A percentile compares a stretch with the other conserved stretches of the same genome.
These are phyloP conservation scores for Penicillium rolfsii DNA, from an alignment of 2,329 filamentous ascomycete genomes.

Conservation along the genomic window DNA sequence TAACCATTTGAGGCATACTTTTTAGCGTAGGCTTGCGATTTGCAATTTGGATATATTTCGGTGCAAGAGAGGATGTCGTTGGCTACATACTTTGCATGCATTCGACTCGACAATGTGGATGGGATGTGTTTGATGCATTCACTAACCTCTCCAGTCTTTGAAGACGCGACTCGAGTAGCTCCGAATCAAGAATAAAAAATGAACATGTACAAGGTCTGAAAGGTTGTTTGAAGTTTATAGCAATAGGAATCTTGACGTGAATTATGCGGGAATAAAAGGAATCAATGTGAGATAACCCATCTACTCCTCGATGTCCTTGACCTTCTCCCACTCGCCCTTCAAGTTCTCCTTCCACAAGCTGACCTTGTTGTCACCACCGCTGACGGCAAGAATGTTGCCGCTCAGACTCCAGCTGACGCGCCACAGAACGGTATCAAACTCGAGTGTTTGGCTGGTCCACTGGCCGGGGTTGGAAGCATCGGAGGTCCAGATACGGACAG, in stretches of 20 bases:
- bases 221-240: conserved; percentile 8
- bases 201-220: neutral
- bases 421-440: conserved; percentile 90
- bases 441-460: conserved; percentile 84
- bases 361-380: conserved; percentile 93
- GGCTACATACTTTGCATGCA: neutral
- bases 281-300: conserved; percentile 21
- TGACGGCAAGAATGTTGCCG: conserved; percentile 93
- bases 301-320: conserved; percentile 93
- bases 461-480: conserved; percentile 67
- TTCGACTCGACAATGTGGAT: neutral
- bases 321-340: conserved; percentile 93
- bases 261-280: conserved; percentile 23
- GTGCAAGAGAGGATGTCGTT: neutral
- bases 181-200: neutral
- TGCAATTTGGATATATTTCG: neutral
- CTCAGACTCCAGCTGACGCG: conserved; percentile 97
- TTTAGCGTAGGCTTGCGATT: neutral
- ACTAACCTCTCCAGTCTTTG: neutral
- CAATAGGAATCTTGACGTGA: conserved; percentile 10
- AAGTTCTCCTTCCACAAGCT: conserved; percentile 98
- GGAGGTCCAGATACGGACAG: conserved; percentile 93
- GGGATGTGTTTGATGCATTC: neutral
- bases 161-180: neutral
- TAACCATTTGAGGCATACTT: neutral